These are phyloP conservation scores for Suhomyces emberorum DNA, from an alignment of 805 yeast genomes.

Conservation along the genomic window DNA sequence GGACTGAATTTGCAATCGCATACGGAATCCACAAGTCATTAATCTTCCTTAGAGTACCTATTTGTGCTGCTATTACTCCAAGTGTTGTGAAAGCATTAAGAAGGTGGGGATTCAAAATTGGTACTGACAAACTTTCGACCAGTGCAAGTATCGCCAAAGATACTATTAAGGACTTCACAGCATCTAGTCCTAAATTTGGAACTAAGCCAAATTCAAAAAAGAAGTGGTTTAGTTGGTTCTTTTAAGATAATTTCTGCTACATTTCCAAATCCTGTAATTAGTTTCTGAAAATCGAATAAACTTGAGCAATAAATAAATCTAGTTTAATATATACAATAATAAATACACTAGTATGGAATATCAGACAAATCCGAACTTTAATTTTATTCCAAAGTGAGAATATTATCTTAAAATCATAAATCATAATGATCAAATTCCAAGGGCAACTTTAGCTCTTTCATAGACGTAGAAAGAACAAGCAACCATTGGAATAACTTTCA, in stretches of 20 bases:
- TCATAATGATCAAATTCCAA: constrained; percentile 50
- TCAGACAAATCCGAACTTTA: neutral
- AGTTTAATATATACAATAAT: constrained; percentile 1
- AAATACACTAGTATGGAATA: constrained; percentile 1
- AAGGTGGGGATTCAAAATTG: constrained; percentile 78
- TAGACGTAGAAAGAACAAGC: constrained; percentile 95
- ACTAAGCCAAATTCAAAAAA: constrained; percentile 47
- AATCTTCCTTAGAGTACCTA: constrained; percentile 78
- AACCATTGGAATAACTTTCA: constrained; percentile 95
- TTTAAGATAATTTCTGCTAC: too few species aligned
- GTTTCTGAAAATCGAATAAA: constrained; percentile 1
- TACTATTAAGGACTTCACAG: constrained; percentile 40
- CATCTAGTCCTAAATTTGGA: constrained; percentile 49
- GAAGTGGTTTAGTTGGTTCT: constrained; percentile 61
- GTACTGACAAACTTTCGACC: constrained; percentile 45
- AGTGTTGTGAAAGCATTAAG: constrained; percentile 61
- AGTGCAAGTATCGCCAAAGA: constrained; percentile 32
- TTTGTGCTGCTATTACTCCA: constrained; percentile 92
- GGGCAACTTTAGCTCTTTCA: constrained; percentile 70
- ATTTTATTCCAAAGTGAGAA: neutral
- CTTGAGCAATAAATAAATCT: constrained; percentile 2
- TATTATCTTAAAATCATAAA: neutral
- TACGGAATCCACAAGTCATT: constrained; percentile 91
- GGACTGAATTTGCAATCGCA: constrained; percentile 87
- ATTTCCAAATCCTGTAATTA: constrained; percentile 5